Conservation (phyloP, 202 grass and related monocot genomes). For the Panicum hallii region DNA sequence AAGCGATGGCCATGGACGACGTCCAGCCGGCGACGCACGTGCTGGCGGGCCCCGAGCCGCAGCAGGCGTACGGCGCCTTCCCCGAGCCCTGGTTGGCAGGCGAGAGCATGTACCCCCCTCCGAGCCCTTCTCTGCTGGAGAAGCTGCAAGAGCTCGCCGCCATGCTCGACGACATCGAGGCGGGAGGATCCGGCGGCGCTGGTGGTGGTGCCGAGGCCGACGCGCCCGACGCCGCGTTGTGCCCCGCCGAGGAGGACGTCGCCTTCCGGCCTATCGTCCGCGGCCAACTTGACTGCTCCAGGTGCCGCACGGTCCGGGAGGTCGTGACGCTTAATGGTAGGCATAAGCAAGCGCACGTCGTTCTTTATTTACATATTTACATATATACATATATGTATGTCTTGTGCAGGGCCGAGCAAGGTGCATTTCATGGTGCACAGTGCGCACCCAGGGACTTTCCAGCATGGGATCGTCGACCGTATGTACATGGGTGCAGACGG, state of each 20-base stretch:
- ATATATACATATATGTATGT: too few relatives aligned
- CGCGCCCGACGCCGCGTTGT: background rate
- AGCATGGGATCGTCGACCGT: background rate
- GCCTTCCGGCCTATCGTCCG: background rate
- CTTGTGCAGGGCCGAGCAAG: background rate
- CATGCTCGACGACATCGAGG: background rate
- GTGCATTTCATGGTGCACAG: background rate
- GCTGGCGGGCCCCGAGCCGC: background rate
- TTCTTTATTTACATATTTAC: too few relatives aligned
- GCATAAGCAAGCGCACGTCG: too few relatives aligned
- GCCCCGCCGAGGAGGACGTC: background rate
- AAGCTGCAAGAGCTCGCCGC: background rate
- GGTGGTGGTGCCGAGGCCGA: background rate
- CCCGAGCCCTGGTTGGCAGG: too few relatives aligned
- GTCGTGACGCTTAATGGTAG: background rate
- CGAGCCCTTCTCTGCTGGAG: background rate
- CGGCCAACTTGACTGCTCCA: conserved; percentile 25
- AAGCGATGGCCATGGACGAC: background rate
- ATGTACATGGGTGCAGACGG: background rate
- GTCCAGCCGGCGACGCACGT: background rate
- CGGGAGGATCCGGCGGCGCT: too few relatives aligned
- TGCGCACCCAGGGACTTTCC: background rate
- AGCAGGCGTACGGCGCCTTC: background rate
- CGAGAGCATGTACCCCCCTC: background rate
- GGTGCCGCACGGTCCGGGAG: conserved; percentile 4